Evolutionary conservation across 2,329 filamentous ascomycete genomes (phyloP).

Genomic region (Ustulina deusta): DNA sequence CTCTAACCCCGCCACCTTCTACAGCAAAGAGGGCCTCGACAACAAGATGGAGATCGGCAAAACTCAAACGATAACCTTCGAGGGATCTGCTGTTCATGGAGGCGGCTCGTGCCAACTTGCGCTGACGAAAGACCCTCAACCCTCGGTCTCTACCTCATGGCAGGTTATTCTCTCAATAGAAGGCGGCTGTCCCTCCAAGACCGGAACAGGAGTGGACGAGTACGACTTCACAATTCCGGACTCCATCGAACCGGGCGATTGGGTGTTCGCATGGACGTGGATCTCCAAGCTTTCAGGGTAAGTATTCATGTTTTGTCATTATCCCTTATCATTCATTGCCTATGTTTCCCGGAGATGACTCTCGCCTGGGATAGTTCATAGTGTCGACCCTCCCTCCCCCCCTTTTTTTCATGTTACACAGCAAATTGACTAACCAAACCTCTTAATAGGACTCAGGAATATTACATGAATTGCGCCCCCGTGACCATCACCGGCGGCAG

Average conservation of each 20-base stretch:
- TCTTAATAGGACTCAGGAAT: constrained; percentile 64
- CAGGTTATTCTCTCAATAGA: constrained; percentile 78
- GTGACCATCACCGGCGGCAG: constrained; percentile 63
- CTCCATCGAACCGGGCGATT: constrained; percentile 70
- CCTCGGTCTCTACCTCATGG: constrained; percentile 62
- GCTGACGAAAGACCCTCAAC: constrained; percentile 70
- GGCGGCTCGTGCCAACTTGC: constrained; percentile 81
- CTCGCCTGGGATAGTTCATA: too few relatives aligned
- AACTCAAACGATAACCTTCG: constrained; percentile 65
- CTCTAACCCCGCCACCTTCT: constrained; percentile 48
- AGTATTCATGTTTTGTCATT: neutral
- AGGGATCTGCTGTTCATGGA: constrained; percentile 74
- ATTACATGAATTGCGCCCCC: constrained; percentile 82
- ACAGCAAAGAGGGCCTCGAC: constrained; percentile 55
- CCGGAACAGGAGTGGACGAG: constrained; percentile 54
- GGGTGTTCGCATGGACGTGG: constrained; percentile 80
- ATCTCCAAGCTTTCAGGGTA: constrained; percentile 65
- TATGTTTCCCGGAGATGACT: too few relatives aligned
- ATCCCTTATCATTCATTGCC: too few relatives aligned
- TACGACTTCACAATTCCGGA: constrained; percentile 72
- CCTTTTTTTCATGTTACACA: neutral
- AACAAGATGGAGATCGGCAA: constrained; percentile 57
- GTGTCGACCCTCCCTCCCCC: too few relatives aligned
- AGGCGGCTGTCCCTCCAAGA: constrained; percentile 73
- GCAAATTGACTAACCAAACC: constrained; percentile 49